These are phyloP conservation scores for Malus hybrid DNA, from an alignment of 331 rosid species.

Conservation along the genomic window DNA sequence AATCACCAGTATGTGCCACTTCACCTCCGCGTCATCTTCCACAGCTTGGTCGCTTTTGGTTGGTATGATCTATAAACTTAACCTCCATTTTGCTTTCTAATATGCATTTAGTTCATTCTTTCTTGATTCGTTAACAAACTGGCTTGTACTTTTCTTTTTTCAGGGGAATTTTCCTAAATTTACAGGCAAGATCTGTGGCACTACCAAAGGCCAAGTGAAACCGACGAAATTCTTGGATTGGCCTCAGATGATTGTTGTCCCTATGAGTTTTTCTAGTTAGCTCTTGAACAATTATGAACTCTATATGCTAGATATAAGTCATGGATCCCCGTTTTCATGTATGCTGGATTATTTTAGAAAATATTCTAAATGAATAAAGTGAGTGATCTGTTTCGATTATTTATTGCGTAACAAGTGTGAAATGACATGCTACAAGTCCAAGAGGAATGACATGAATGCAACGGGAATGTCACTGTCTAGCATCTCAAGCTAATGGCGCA, in stretches of 20 bases:
- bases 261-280: neutral
- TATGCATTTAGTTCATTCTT: neutral
- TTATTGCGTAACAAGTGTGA: neutral
- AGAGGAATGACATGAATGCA: too few relatives aligned
- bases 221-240: neutral
- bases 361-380: neutral
- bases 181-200: conserved; percentile 58
- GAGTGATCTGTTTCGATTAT: neutral
- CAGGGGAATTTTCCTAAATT: conserved; percentile 90
- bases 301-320: neutral
- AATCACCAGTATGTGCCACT: conserved; percentile 84
- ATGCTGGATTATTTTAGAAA: neutral
- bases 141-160: conserved; percentile 2
- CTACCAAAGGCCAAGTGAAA: conserved; percentile 49
- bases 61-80: conserved; percentile 42
- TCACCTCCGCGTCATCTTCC: conserved; percentile 79
- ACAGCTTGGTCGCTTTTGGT: conserved; percentile 65
- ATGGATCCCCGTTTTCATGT: neutral
- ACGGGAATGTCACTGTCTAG: too few relatives aligned
- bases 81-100: neutral
- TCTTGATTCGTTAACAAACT: neutral
- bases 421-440: neutral
- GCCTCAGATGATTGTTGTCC: conserved; percentile 3
- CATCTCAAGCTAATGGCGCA: too few relatives aligned
- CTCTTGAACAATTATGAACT: neutral